These are phyloP conservation scores for Globomyces sp. DNA, from an alignment of 371 early-diverging fungal genomes.

Conservation along the genomic window DNA sequence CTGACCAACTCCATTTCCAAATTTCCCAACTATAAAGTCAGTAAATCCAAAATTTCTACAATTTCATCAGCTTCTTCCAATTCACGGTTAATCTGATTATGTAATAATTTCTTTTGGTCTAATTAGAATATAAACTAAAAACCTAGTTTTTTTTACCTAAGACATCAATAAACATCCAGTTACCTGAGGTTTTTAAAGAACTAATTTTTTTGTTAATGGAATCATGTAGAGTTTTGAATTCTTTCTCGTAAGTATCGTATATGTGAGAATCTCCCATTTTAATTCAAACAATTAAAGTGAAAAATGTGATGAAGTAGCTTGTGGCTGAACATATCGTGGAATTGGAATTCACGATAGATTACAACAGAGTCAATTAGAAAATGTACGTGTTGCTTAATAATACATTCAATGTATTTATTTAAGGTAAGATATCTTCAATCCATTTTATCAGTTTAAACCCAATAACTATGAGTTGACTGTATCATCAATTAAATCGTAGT, in stretches of 20 bases:
- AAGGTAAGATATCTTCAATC: too few relatives aligned
- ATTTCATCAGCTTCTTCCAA: conserved; percentile 91
- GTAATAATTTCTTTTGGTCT: conserved; percentile 72
- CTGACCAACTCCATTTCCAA: conserved; percentile 89
- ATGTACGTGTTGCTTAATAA: too few relatives aligned
- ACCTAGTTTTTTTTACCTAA: background rate
- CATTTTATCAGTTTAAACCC: too few relatives aligned
- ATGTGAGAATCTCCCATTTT: conserved; percentile 44
- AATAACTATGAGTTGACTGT: too few relatives aligned
- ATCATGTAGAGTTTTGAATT: conserved; percentile 65
- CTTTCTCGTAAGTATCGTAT: conserved; percentile 85
- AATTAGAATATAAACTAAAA: background rate
- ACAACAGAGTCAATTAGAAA: too few relatives aligned
- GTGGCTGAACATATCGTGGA: too few relatives aligned
- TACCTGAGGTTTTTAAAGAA: conserved; percentile 24
- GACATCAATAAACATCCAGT: background rate
- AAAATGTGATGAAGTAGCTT: too few relatives aligned
- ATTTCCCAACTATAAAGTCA: conserved; percentile 65
- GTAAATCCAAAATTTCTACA: conserved; percentile 42
- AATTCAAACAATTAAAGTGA: too few relatives aligned
- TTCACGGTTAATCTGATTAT: conserved; percentile 77
- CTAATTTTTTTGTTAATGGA: conserved; percentile 63
- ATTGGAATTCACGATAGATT: too few relatives aligned
- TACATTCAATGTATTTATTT: too few relatives aligned
- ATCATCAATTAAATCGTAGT: too few relatives aligned